Evolutionary conservation across 2,329 filamentous ascomycete species (phyloP), one percentile per base, ranked within the genome.

Genomic region (Dendryphion nanum): DNA sequence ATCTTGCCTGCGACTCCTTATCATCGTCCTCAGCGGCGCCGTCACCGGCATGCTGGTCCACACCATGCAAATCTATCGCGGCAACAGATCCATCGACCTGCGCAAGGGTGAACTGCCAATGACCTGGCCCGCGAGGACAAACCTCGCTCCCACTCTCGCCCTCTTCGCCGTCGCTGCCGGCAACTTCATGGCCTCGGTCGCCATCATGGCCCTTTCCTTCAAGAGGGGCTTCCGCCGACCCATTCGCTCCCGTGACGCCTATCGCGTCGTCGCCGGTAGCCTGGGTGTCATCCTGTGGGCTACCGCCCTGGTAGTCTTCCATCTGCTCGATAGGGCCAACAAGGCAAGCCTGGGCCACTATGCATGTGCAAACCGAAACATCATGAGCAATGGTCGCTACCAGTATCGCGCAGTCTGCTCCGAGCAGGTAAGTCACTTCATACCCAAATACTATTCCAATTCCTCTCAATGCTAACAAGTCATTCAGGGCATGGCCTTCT

Each of bases 321-420:
- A 57, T n/a, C 41, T 63, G 37, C 46, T 66, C 6, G 54, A 64
- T 47, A 55, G 50, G 41, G 52, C 53, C n/a, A 64, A 57, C 51
- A 64, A 63, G 38, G 61, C 61, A 21, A 64, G 62, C 43, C 37
- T 66, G 40, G 59, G 55, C 15, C 55, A 55, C 7, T 66, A 64
- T 44, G 54, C 62, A 23, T 66, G 62, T 48, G 57, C 50, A 10
- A 56, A 64, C 47, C 49, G 50, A 38, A 55, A 56, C 33, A 44
- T 57, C 17, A 45, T 64, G 49, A 63, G 58, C 41, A 64, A 64
- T 35, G 62, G 62, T 0, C 52, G 60, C 4, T 63, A 56, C 44
- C 60, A 64, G 34, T 66, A 66, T 38, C 59, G 59, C 44, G 57
- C 58, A 18, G 60, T 66, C 33, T 66, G 62, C 48, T 55, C 59